Percentiles rank a stretch among this genome's conserved stretches.
phyloP scores from a whole-genome alignment of 805 yeast species.

The Candida rishiriensis region DNA sequence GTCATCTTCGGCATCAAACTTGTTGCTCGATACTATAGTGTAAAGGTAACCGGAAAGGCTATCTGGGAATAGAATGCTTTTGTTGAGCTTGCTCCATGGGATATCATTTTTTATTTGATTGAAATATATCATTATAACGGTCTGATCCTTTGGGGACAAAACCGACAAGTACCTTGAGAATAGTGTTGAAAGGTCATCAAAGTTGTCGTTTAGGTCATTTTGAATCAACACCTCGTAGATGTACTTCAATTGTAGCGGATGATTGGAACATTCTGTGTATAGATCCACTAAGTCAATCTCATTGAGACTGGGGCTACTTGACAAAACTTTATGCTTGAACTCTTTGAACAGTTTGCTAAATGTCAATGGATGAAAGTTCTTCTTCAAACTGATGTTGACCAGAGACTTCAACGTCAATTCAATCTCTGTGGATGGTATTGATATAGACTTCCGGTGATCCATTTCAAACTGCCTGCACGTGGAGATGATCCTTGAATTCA shows the following conservation, averaged over 20 bases:
- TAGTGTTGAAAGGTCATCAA: slow-evolving; percentile 20
- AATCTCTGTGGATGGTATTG: slow-evolving; percentile 16
- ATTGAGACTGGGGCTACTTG: slow-evolving; percentile 1
- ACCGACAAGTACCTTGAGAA: slow-evolving; percentile 15
- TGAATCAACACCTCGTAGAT: slow-evolving; percentile 25
- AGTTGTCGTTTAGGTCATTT: slow-evolving; percentile 21
- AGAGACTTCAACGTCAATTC: slow-evolving; percentile 20
- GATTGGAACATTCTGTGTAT: slow-evolving; percentile 12
- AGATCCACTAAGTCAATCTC: slow-evolving; percentile 17
- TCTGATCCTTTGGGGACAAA: slow-evolving; percentile 17
- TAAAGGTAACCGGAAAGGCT: slow-evolving; percentile 13
- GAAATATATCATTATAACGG: slow-evolving; percentile 21
- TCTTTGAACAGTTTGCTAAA: slow-evolving; percentile 27
- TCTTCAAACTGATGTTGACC: slow-evolving; percentile 17
- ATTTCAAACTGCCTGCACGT: not conserved
- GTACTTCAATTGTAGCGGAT: slow-evolving; percentile 23
- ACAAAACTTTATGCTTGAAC: slow-evolving; percentile 16
- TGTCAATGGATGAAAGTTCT: slow-evolving; percentile 21
- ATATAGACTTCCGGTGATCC: slow-evolving; percentile 10
- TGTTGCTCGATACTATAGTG: slow-evolving; percentile 1
- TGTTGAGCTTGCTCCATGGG: slow-evolving; percentile 19
- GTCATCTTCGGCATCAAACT: slow-evolving; percentile 2
- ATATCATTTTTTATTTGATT: slow-evolving; percentile 21
- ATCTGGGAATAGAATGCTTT: slow-evolving; percentile 11
- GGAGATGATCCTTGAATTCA: too few relatives aligned